A percentile compares a stretch with the other conserved stretches of the same genome.
phyloP scores from a whole-genome alignment of 768 basidiomycete species.

The Gelatoporia subvermispora region DNA sequence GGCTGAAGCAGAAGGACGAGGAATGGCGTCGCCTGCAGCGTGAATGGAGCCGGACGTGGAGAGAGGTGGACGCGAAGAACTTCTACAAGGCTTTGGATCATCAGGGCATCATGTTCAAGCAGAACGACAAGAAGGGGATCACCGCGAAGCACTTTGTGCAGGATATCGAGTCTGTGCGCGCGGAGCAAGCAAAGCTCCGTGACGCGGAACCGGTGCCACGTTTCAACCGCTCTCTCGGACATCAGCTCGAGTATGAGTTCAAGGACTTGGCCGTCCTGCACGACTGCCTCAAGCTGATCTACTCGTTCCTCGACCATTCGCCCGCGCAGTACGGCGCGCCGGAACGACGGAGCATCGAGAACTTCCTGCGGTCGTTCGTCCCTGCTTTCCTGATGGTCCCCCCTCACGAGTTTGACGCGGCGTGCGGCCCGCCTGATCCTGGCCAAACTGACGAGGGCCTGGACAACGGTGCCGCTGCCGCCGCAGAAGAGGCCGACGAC shows the following conservation, averaged over 20 bases:
- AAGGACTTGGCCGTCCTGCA: conserved; percentile 76
- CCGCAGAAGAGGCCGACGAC: conserved; percentile 17
- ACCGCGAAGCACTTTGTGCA: conserved; percentile 78
- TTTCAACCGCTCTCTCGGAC: conserved; percentile 32
- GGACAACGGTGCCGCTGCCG: conserved; percentile 17
- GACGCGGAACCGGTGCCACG: conserved; percentile 5
- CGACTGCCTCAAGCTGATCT: conserved; percentile 86
- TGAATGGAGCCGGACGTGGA: conserved; percentile 96
- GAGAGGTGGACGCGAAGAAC: conserved; percentile 94
- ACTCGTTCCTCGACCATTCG: conserved; percentile 87
- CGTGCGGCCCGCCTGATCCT: conserved; percentile 52
- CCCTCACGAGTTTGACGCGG: conserved; percentile 60
- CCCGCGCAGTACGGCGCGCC: conserved; percentile 65
- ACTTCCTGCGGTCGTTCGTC: conserved; percentile 79
- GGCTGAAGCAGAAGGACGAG: conserved; percentile 91
- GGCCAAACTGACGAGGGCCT: conserved; percentile 30
- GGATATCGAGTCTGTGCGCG: conserved; percentile 70
- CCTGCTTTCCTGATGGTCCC: conserved; percentile 75
- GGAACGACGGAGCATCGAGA: conserved; percentile 82
- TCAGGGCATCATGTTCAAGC: conserved; percentile 92
- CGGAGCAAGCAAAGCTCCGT: conserved; percentile 44
- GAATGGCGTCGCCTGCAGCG: conserved; percentile 94
- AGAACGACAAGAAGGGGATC: conserved; percentile 91
- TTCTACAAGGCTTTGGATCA: conserved; percentile 98
- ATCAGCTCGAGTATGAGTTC: conserved; percentile 79